Percentiles rank a stretch among this genome's conserved stretches.
phyloP scores from a whole-genome alignment of 176 grass and related monocot genomes.

The Carex myosuroides region DNA sequence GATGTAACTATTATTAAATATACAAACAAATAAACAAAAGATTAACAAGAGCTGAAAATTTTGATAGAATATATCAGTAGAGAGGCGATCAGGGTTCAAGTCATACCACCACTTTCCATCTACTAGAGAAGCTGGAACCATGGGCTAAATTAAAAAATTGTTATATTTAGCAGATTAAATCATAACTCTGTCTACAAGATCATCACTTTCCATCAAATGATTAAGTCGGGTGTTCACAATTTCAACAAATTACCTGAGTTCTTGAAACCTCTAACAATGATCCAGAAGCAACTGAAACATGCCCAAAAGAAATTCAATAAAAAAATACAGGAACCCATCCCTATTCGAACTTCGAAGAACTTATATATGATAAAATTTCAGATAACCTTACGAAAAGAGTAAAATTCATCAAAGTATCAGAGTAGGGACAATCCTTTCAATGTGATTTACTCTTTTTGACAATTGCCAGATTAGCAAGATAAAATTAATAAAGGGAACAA shows the following conservation, averaged over 20 bases:
- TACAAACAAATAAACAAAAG: too few relatives aligned
- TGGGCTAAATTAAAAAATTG: background rate
- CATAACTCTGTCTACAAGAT: too few relatives aligned
- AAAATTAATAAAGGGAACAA: background rate
- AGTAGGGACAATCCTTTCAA: background rate
- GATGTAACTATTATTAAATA: too few relatives aligned
- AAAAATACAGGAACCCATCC: background rate
- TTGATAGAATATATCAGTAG: too few relatives aligned
- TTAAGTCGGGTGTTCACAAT: too few relatives aligned
- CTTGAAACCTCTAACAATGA: background rate
- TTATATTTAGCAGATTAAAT: background rate
- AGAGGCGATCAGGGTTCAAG: too few relatives aligned
- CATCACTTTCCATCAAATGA: too few relatives aligned
- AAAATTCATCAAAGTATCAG: background rate
- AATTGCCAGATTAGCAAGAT: background rate
- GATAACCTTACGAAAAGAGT: background rate
- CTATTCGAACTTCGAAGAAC: background rate
- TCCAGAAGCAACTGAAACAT: background rate
- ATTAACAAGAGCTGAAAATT: too few relatives aligned
- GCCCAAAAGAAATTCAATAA: background rate
- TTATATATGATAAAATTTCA: background rate
- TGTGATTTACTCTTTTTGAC: background rate
- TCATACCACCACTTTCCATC: background rate
- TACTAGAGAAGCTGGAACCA: background rate
- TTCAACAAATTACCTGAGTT: constrained; percentile 10